phyloP scores from a whole-genome alignment of 768 basidiomycete species.

The Pleurotus sapidus region DNA sequence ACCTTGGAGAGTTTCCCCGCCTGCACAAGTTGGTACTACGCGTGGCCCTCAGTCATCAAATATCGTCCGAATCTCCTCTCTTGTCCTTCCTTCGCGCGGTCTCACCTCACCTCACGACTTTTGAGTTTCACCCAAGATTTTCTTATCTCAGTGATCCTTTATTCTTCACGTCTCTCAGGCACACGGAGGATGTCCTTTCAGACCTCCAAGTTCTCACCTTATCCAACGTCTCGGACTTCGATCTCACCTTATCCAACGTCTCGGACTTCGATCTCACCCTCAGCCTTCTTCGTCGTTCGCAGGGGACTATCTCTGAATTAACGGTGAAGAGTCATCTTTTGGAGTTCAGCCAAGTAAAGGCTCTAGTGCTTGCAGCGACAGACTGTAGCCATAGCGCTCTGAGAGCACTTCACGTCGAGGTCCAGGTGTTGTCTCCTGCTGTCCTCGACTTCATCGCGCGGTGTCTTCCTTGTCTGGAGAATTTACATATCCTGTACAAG shows the following conservation, averaged over 20 bases:
- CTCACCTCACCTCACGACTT: not conserved
- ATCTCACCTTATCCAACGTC: not conserved
- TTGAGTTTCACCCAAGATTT: not conserved
- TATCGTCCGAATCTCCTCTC: slow-evolving; percentile 23
- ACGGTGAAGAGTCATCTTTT: not conserved
- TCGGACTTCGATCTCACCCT: not conserved
- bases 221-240: not conserved
- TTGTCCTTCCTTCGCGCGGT: slow-evolving; percentile 13
- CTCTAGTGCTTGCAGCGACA: not conserved
- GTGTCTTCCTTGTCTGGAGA: not conserved
- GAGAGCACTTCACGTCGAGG: not conserved
- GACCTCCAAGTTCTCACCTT: not conserved
- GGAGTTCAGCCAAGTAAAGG: not conserved
- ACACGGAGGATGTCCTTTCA: not conserved
- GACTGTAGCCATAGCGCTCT: not conserved
- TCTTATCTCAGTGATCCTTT: not conserved
- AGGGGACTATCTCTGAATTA: not conserved
- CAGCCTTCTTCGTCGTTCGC: not conserved
- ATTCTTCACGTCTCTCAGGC: not conserved
- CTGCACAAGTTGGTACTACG: slow-evolving; percentile 23
- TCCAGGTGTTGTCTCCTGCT: not conserved
- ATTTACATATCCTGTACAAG: not conserved
- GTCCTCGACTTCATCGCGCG: not conserved
- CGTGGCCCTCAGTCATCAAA: slow-evolving; percentile 14
- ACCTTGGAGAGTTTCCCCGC: slow-evolving; percentile 22